phyloP scores from a whole-genome alignment of 495 filamentous ascomycete genomes.

The Parmelia sp. region DNA sequence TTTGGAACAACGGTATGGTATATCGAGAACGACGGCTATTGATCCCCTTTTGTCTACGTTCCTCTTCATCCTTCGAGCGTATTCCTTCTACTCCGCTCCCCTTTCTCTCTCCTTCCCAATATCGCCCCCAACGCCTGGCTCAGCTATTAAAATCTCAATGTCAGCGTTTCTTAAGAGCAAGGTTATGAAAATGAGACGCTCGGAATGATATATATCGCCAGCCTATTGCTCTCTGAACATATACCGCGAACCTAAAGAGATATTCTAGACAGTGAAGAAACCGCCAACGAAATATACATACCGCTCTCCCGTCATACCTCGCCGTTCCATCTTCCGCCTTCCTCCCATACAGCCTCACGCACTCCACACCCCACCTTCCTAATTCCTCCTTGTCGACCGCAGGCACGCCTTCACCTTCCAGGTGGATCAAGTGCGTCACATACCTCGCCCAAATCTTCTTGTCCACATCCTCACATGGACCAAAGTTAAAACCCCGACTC shows the following conservation, averaged over 20 bases:
- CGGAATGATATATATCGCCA: neutral
- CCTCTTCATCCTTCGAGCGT: constrained; percentile 42
- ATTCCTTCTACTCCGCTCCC: constrained; percentile 59
- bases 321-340: constrained; percentile 51
- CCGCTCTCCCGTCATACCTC: constrained; percentile 68
- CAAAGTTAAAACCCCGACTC: constrained; percentile 33
- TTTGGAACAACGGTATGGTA: neutral
- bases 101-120: constrained; percentile 56
- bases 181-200: neutral
- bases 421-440: constrained; percentile 77
- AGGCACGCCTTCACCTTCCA: constrained; percentile 68
- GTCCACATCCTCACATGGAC: constrained; percentile 7
- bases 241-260: neutral
- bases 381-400: constrained; percentile 61
- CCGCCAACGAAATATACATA: neutral
- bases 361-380: constrained; percentile 62
- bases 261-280: neutral
- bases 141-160: constrained; percentile 30
- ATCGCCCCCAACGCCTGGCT: constrained; percentile 72
- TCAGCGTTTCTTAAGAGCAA: neutral
- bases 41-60: neutral
- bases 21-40: neutral
- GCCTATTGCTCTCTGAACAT: neutral
- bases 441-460: constrained; percentile 43
- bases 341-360: constrained; percentile 68